Base-by-base conservation (phyloP, 148 eudicot species). In the Pharnaceum exiguum region DNA sequence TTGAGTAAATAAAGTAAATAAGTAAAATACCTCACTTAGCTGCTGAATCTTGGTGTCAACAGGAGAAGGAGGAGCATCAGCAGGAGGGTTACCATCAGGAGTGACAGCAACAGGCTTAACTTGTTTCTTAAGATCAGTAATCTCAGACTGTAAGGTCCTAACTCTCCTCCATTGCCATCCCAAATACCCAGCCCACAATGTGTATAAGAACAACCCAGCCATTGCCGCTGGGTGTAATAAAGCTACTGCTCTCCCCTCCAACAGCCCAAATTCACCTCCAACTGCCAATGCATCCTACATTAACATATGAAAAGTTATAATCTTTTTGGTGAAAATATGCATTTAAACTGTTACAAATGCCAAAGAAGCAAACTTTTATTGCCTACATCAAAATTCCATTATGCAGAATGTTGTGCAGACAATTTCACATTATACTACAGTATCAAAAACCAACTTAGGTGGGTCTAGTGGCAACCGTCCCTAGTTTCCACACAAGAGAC, bases 111-210 rank as follows among this genome's bases (percentile, higher is more conserved):
- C 85, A 23, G 95, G 89, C 77, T 88, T 81, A 31, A 85, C 85
- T 54, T 89, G 83, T 77, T 89, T 89, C 80, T 93, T 93, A 26
- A 93, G 90, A 69, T 83, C 89, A 55, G 26, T 83, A 36, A 93
- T 77, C 72, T 93, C 98, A 52, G 72, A 73, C 46, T 93, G 99
- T 18, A 75, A 62, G 0, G 96, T 88, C 32, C 99, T 67, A 16
- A 93, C 81, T 9, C 99, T 55, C 28, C 99, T 52, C 98, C 98
- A 91, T 71, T 91, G 98, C 98, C 98, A 91, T 0, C 98, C 98
- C 43, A 91, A 53, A 72, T 85, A 91, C n/a, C 98, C 98, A 38
- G 94, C 79, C 79, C 84, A 91, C 53, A 93, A 52, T 9, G 99
- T 89, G 68, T 72, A 89, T 6, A 68, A 26, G 45, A 93, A 93